These are phyloP conservation scores for Boechera divaricarpa DNA, from an alignment of 345 rosid species.

Conservation along the genomic window DNA sequence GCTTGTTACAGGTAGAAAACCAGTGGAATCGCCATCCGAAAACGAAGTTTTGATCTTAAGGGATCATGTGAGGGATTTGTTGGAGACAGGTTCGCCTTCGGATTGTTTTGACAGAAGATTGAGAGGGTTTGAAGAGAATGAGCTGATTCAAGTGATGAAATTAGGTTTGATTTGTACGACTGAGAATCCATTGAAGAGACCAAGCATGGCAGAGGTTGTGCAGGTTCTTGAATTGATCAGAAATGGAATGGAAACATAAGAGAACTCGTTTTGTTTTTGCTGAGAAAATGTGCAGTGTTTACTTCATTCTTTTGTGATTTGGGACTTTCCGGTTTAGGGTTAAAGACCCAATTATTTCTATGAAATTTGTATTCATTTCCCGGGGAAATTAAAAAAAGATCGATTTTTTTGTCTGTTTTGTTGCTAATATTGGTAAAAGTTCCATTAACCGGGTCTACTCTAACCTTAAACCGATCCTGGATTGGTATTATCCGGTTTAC, in stretches of 20 bases:
- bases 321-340: neutral
- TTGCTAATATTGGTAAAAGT: neutral
- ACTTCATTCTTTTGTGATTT: constrained; percentile 25
- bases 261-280: constrained; percentile 1
- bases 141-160: constrained; percentile 91
- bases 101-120: constrained; percentile 84
- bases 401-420: neutral
- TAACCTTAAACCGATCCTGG: neutral
- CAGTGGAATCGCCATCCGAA: constrained; percentile 69
- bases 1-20: constrained; percentile 90
- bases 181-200: constrained; percentile 79
- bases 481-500: neutral
- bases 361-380: constrained; percentile 19
- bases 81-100: constrained; percentile 82
- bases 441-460: neutral
- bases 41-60: constrained; percentile 73
- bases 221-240: constrained; percentile 95
- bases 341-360: neutral
- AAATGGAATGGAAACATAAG: constrained; percentile 60
- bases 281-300: constrained; percentile 18
- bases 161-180: constrained; percentile 86
- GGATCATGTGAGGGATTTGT: constrained; percentile 75
- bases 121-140: constrained; percentile 79
- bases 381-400: neutral
- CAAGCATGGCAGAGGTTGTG: constrained; percentile 96